Evolutionary conservation across 345 rosid species (phyloP), one percentile per base, ranked within the genome.

Genomic region (Heritiera littoralis): DNA sequence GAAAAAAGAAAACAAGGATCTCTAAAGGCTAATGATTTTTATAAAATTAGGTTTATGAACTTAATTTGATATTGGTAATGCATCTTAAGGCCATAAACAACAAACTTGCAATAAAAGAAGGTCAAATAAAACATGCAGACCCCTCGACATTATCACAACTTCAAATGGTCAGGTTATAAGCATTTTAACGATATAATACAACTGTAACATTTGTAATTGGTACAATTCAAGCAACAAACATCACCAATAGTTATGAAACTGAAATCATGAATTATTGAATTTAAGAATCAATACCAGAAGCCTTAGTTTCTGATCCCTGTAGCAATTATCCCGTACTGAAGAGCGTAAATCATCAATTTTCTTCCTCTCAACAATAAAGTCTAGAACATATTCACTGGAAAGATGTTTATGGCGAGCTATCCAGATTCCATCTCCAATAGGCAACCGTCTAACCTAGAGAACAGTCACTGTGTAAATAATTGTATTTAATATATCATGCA

Each of bases 281-380:
- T 10, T 38, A 58, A 74, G 81, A 69, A 38, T 65, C 43, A 58
- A 78, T 89, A 91, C 98, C 97, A 87, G 85, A 82, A 93, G 94
- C 87, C 92, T 89, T 78, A 92, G 83, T 85, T 95, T 95, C 86
- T 95, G 99, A 84, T 95, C 95, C 75, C 82, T 93, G 75, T 95
- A 95, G 43, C 98, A 96, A 75, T 89, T 90, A 82, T 93, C 99
- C 80, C 92, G 84, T 65, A 95, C 93, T 51, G 98, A 93, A 23
- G 88, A 89, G 54, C 96, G 92, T 83, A 95, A 79, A 80, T 95
- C 98, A 80, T 88, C 92, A 78, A 93, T 85, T 3, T 88, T 92
- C 89, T 95, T 93, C 88, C 99, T 88, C 87, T 95, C 99, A 73
- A 94, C 97, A 81, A 95, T 89, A 83, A 93, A 92, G 87, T 95